Evolutionary conservation across 495 filamentous ascomycete genomes (phyloP), one percentile per base, ranked within the genome.

Genomic region (Lasiosphaeria ovina): DNA sequence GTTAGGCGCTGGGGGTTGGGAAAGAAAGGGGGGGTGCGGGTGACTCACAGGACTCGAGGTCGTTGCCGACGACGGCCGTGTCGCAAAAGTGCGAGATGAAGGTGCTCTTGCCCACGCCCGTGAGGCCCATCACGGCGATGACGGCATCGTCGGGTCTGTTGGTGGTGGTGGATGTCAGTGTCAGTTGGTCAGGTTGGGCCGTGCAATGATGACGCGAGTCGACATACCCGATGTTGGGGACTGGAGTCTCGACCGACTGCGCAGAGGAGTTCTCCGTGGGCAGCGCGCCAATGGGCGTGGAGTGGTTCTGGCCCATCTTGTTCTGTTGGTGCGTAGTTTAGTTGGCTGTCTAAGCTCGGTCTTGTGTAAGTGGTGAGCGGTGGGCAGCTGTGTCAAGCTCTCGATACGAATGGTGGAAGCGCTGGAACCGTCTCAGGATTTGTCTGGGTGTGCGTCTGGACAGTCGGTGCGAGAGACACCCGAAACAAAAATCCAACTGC

Each of bases 101-200:
- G 58, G 11, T 61, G 55, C 69, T 76, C 55, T 78, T 78, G 5
- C 76, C 76, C 24, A 65, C 59, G 1, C 76, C 76, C 4, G 75
- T 76, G 3, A 69, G 59, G 10, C 76, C 75, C 68, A 79, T 69
- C 3, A 76, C 56, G 0, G 73, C 51, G 42, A 77, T 64, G 35
- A 76, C 68, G 31, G 51, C 58, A 5, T 65, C 60, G 7, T 59
- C 61, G 0, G 61, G 61, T 32, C 61, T 63, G 32, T 33, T 16
- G 36, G 2, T 17, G 36, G 2, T 17, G 8, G 38, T 8, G 12
- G 38, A 7, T 6, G 12, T 17, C 3, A 24, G 14, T 3, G 49
- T 53, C 36, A 54, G 35, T 10, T 9, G 6, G 0, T 3, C 3
- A 4, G 31, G 3, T 12, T 17, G 7, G 12, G n/a, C 1, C 11